Conservation (phyloP, 495 filamentous ascomycete species). For the Thozetella sp. region DNA sequence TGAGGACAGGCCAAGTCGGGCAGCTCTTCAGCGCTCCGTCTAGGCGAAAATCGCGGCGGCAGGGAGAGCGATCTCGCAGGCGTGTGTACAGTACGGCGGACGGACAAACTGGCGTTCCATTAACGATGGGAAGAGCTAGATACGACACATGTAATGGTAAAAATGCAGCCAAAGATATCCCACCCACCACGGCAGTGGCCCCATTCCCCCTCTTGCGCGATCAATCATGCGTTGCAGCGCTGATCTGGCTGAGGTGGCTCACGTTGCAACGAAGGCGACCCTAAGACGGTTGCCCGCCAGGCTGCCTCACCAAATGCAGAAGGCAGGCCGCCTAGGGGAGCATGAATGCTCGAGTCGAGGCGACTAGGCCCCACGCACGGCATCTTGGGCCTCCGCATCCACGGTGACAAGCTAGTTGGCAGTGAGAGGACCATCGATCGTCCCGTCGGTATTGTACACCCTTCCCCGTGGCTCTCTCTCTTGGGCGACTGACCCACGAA, state of each 20-base stretch:
- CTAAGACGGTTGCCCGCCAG: neutral
- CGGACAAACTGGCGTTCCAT: neutral
- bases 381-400: too few relatives aligned
- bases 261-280: neutral
- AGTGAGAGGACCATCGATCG: too few relatives aligned
- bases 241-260: neutral
- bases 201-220: neutral
- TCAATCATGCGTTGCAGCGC: neutral
- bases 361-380: too few relatives aligned
- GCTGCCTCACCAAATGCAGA: neutral
- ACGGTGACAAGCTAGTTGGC: too few relatives aligned
- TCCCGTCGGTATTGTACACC: too few relatives aligned
- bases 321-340: neutral
- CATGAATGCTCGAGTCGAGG: neutral
- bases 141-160: slow-evolving; percentile 1
- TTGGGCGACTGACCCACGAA: too few relatives aligned
- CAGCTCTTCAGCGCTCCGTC: neutral
- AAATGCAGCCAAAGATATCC: neutral
- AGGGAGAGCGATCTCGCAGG: neutral
- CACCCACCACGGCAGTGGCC: neutral
- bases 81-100: neutral
- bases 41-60: neutral
- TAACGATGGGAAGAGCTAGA: slow-evolving; percentile 2
- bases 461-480: too few relatives aligned
- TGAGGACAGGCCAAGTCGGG: neutral